These are phyloP conservation scores for Pluteus cervinus DNA, from an alignment of 768 basidiomycete species.

Conservation along the genomic window DNA sequence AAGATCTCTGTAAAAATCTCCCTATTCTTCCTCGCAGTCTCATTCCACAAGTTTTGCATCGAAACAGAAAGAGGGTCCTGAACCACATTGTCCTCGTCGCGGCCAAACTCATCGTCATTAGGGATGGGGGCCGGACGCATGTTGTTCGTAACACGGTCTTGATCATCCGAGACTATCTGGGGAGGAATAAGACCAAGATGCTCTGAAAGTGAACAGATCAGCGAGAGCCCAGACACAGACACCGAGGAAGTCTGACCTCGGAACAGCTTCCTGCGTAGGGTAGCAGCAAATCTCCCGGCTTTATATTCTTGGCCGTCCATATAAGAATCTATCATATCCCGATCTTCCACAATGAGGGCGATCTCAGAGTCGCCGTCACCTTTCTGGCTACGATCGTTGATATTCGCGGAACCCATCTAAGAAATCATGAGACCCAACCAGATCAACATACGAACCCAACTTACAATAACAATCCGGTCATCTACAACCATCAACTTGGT, in stretches of 20 bases:
- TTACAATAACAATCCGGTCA: conserved; percentile 80
- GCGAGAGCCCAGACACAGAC: neutral
- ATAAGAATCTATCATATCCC: conserved; percentile 61
- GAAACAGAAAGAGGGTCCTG: conserved; percentile 72
- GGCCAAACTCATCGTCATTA: conserved; percentile 59
- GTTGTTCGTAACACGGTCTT: conserved; percentile 41
- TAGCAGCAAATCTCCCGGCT: conserved; percentile 77
- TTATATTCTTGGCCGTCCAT: conserved; percentile 77
- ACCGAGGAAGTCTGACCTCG: conserved; percentile 42
- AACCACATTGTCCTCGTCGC: conserved; percentile 56
- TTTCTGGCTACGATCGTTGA: conserved; percentile 86
- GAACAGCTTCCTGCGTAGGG: conserved; percentile 78
- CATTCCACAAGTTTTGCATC: conserved; percentile 53
- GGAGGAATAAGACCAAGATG: conserved; percentile 83
- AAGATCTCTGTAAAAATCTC: conserved; percentile 86
- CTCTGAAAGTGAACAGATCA: conserved; percentile 37
- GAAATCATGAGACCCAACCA: neutral
- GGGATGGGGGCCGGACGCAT: conserved; percentile 78
- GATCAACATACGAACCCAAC: conserved; percentile 20
- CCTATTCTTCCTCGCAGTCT: conserved; percentile 73
- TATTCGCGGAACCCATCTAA: conserved; percentile 90
- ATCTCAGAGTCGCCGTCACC: conserved; percentile 97
- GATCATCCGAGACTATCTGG: conserved; percentile 44
- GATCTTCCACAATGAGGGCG: conserved; percentile 86
- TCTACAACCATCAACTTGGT: conserved; percentile 94